These are phyloP conservation scores for Ascoidea tarda DNA, from an alignment of 805 yeast genomes.

Conservation along the genomic window DNA sequence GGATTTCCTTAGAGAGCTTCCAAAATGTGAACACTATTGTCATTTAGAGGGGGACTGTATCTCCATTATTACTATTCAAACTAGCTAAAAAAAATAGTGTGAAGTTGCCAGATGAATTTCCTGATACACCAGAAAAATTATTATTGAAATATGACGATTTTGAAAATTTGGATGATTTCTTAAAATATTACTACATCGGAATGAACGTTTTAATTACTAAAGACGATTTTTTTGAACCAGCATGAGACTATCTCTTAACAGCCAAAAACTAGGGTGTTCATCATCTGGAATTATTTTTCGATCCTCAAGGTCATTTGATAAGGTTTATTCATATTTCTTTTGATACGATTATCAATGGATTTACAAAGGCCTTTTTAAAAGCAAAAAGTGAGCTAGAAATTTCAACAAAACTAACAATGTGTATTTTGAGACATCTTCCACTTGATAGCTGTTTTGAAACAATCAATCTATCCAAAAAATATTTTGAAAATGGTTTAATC, in stretches of 20 bases:
- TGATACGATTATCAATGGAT: conserved; percentile 49
- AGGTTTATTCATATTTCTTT: conserved; percentile 36
- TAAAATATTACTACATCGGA: conserved; percentile 70
- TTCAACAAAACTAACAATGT: conserved; percentile 65
- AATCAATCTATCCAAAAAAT: conserved; percentile 35
- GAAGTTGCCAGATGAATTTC: conserved; percentile 46
- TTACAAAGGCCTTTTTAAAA: conserved; percentile 49
- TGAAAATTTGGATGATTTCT: conserved; percentile 60
- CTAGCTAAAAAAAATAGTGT: conserved; percentile 46
- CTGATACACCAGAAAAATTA: conserved; percentile 41
- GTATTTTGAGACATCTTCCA: conserved; percentile 66
- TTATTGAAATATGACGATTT: conserved; percentile 43
- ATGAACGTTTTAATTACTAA: conserved; percentile 60
- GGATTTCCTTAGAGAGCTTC: conserved; percentile 49
- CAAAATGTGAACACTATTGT: conserved; percentile 81
- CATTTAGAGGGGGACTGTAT: conserved; percentile 79
- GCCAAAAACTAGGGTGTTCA: conserved; percentile 40
- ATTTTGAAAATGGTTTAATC: conserved; percentile 41
- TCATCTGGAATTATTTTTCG: conserved; percentile 72
- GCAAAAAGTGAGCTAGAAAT: conserved; percentile 49
- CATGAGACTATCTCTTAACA: conserved; percentile 53
- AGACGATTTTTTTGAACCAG: conserved; percentile 63
- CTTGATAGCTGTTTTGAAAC: conserved; percentile 42
- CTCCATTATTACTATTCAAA: conserved; percentile 58
- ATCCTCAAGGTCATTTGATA: conserved; percentile 73